Percentiles rank a stretch among this genome's conserved stretches.
phyloP scores from a whole-genome alignment of 495 filamentous ascomycete species.

The Trichocladium uniseriatum region DNA sequence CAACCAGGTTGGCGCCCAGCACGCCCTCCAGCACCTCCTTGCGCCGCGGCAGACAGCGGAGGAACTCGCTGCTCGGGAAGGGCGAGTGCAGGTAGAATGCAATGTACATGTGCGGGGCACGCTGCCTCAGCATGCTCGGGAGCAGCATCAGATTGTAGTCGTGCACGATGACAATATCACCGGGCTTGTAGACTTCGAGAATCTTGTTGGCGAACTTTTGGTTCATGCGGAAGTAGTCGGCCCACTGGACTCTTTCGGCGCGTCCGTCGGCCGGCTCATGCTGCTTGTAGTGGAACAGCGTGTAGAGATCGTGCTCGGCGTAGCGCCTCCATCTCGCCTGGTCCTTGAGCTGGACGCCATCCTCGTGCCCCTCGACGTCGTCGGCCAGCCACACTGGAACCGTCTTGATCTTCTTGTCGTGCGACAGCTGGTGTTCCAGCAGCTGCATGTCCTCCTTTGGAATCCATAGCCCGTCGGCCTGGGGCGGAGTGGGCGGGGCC shows the following conservation, averaged over 20 bases:
- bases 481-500: constrained; percentile 43
- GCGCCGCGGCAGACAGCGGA: constrained; percentile 71
- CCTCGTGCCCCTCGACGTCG: constrained; percentile 52
- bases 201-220: constrained; percentile 81
- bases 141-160: constrained; percentile 86
- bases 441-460: constrained; percentile 53
- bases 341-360: constrained; percentile 59
- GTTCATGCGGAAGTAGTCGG: constrained; percentile 82
- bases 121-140: constrained; percentile 73
- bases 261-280: constrained; percentile 79
- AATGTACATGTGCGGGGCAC: constrained; percentile 74
- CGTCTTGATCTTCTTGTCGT: constrained; percentile 54
- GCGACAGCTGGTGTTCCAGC: constrained; percentile 58
- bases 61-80: constrained; percentile 89
- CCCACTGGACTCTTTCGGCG: constrained; percentile 72
- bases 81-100: constrained; percentile 88
- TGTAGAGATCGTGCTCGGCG: constrained; percentile 81
- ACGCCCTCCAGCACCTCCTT: constrained; percentile 84
- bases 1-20: constrained; percentile 80
- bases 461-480: constrained; percentile 56
- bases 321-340: constrained; percentile 78
- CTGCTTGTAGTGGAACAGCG: constrained; percentile 87
- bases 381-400: constrained; percentile 80
- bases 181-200: constrained; percentile 72
- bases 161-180: constrained; percentile 83